Percentiles rank a stretch among this genome's conserved stretches.
These are phyloP conservation scores for Gossypium rotundifolium DNA, from an alignment of 345 rosid species.

Conservation along the genomic window DNA sequence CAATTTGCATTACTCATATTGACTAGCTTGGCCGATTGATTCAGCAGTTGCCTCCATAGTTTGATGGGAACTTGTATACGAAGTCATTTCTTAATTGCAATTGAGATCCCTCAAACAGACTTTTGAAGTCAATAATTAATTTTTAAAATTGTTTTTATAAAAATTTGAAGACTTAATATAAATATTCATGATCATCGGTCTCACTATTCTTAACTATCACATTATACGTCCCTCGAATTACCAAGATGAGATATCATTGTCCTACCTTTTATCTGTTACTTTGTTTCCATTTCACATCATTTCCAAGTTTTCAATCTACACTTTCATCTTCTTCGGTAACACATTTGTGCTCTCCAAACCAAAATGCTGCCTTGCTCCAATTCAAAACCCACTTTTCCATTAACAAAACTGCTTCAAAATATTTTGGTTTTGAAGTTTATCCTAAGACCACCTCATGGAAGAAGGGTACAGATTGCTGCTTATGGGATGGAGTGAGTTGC, in stretches of 20 bases:
- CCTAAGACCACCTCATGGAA: not conserved
- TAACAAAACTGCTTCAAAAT: conserved; percentile 5
- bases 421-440: not conserved
- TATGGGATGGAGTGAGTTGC: conserved; percentile 2
- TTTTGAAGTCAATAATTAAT: not conserved
- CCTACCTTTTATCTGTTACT: not conserved
- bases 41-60: too few species aligned
- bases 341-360: conserved; percentile 7
- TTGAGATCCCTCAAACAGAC: not conserved
- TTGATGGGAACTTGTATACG: too few species aligned
- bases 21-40: too few species aligned
- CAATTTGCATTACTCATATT: too few species aligned
- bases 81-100: too few species aligned
- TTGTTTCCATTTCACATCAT: not conserved
- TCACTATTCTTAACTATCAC: not conserved
- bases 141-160: too few species aligned
- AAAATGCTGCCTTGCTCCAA: conserved; percentile 1
- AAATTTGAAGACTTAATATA: not conserved
- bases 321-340: not conserved
- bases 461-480: not conserved
- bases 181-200: not conserved
- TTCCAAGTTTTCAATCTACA: not conserved
- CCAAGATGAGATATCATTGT: not conserved
- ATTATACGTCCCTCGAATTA: not conserved
- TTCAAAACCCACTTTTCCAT: conserved; percentile 8